A percentile compares a stretch with the other conserved stretches of the same genome.
phyloP scores from a whole-genome alignment of 2,329 filamentous ascomycete species.

The Metarhizium humberi region DNA sequence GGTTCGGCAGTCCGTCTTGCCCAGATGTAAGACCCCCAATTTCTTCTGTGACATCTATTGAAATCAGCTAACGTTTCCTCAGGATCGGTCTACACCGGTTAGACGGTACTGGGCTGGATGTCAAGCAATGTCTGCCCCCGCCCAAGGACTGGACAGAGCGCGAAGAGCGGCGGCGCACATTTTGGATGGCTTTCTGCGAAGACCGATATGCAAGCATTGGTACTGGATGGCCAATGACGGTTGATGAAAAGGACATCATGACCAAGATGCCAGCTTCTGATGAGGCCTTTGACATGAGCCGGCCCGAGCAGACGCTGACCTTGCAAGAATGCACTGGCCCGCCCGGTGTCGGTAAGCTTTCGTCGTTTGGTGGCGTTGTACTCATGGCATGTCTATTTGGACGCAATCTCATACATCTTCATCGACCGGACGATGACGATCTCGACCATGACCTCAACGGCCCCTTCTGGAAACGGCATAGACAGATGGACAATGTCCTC shows the following conservation, averaged over 20 bases:
- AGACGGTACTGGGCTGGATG: slow-evolving; percentile 73
- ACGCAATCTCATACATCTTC: slow-evolving; percentile 81
- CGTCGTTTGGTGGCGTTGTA: slow-evolving; percentile 69
- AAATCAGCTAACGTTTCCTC: slow-evolving; percentile 15
- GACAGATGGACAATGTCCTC: slow-evolving; percentile 80
- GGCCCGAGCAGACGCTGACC: slow-evolving; percentile 60
- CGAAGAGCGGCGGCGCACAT: slow-evolving; percentile 84
- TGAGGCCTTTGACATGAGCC: slow-evolving; percentile 74
- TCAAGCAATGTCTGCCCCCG: slow-evolving; percentile 82
- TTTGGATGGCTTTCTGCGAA: slow-evolving; percentile 88
- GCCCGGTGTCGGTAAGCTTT: slow-evolving; percentile 63
- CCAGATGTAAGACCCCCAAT: slow-evolving; percentile 56
- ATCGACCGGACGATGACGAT: slow-evolving; percentile 74
- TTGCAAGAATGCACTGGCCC: slow-evolving; percentile 62
- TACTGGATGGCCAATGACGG: slow-evolving; percentile 91
- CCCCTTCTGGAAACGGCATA: slow-evolving; percentile 91
- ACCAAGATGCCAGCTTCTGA: slow-evolving; percentile 79
- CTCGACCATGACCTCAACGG: slow-evolving; percentile 82
- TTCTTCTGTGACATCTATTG: neutral
- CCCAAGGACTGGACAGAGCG: slow-evolving; percentile 89
- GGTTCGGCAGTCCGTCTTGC: slow-evolving; percentile 71
- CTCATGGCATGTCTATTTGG: slow-evolving; percentile 87
- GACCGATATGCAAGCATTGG: slow-evolving; percentile 93
- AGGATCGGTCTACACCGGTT: slow-evolving; percentile 90
- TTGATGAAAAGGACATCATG: slow-evolving; percentile 86